Evolutionary conservation across 2,329 filamentous ascomycete genomes (phyloP).

Genomic region (Lasiodiplodia hormozganensis): DNA sequence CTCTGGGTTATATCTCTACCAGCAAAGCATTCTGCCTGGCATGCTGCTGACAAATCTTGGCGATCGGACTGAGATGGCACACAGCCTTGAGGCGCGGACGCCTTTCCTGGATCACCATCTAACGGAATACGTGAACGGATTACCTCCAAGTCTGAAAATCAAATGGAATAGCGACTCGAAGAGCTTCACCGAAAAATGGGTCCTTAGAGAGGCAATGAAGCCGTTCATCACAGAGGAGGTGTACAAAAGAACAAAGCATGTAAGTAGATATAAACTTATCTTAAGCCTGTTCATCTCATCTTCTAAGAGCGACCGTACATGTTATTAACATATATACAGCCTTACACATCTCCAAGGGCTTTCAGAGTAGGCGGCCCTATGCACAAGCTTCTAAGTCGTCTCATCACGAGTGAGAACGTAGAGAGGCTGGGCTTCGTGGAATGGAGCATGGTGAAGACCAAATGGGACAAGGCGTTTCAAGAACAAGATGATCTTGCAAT

Average conservation of each 20-base stretch:
- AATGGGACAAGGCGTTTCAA: slow-evolving; percentile 28
- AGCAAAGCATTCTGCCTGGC: slow-evolving; percentile 35
- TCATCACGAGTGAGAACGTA: slow-evolving; percentile 41
- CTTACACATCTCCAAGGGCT: slow-evolving; percentile 55
- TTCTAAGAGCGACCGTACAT: not conserved
- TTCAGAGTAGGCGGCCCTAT: slow-evolving; percentile 54
- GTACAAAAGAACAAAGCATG: slow-evolving; percentile 58
- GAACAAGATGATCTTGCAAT: slow-evolving; percentile 44
- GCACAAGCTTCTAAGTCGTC: slow-evolving; percentile 42
- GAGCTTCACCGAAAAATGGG: slow-evolving; percentile 55
- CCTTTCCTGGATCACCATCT: slow-evolving; percentile 51
- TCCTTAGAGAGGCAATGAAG: slow-evolving; percentile 58
- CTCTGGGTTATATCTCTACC: slow-evolving; percentile 38
- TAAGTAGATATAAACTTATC: not conserved
- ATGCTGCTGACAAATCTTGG: slow-evolving; percentile 52
- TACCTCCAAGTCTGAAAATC: slow-evolving; percentile 49
- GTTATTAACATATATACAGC: slow-evolving; percentile 30
- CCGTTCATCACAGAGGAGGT: slow-evolving; percentile 61
- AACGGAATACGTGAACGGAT: slow-evolving; percentile 47
- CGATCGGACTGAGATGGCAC: slow-evolving; percentile 55
- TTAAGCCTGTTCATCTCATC: too few species aligned
- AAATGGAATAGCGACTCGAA: slow-evolving; percentile 37
- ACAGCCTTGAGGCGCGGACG: slow-evolving; percentile 50
- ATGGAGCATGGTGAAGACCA: slow-evolving; percentile 37
- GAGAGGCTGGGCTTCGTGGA: slow-evolving; percentile 42